phyloP scores from a whole-genome alignment of 768 basidiomycete genomes.

The Kwoniella botswanensis region DNA sequence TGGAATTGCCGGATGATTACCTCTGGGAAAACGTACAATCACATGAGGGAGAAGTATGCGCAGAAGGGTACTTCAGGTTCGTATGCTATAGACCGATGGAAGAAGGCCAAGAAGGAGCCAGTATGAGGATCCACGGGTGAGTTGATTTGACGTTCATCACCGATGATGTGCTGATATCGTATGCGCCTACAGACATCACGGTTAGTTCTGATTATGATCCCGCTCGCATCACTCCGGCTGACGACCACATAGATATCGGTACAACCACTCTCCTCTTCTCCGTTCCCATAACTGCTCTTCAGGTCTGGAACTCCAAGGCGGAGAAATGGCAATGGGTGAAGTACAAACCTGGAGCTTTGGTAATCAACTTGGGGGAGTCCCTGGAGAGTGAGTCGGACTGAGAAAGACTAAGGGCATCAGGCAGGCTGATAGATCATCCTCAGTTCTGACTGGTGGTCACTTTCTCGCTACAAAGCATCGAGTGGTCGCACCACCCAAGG shows the following conservation, averaged over 20 bases:
- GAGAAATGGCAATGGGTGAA: conserved; percentile 31
- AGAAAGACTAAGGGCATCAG: too few relatives aligned
- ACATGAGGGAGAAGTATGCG: neutral
- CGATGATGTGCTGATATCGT: conserved; percentile 17
- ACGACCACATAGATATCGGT: conserved; percentile 32
- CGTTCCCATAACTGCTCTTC: conserved; percentile 30
- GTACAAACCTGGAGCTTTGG: conserved; percentile 28
- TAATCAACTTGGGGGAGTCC: conserved; percentile 36
- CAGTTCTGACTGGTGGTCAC: conserved; percentile 15
- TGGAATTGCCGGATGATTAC: conserved; percentile 47
- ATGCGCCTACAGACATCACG: too few relatives aligned
- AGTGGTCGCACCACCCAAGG: conserved; percentile 33
- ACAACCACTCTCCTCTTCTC: conserved; percentile 22
- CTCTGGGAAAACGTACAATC: conserved; percentile 44
- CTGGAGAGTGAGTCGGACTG: conserved; percentile 12
- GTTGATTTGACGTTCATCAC: neutral
- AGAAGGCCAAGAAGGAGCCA: neutral
- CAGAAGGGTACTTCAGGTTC: conserved; percentile 15
- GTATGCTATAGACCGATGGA: neutral
- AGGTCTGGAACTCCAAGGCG: conserved; percentile 27
- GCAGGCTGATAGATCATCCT: too few relatives aligned
- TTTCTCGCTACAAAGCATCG: conserved; percentile 44
- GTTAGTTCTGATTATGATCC: too few relatives aligned
- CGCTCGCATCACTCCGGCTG: conserved; percentile 7
- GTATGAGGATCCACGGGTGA: conserved; percentile 5